Evolutionary conservation across 208 protist species (phyloP), one percentile per base, ranked within the genome.

Genomic region (Sergeia podlipaevii): DNA sequence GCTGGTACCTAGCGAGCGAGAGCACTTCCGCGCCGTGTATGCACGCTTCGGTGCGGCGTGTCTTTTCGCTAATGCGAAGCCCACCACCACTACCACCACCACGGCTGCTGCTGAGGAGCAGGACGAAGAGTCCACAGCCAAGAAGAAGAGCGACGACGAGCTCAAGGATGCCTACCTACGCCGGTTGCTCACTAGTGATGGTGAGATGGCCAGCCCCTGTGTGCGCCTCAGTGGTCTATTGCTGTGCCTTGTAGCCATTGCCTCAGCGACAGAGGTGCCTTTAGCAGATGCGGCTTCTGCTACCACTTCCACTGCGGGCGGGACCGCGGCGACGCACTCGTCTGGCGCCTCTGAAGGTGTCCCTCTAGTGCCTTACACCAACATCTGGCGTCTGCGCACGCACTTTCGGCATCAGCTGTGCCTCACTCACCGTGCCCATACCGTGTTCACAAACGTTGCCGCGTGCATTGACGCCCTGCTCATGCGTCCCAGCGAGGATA

Each of bases 371-470:
- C 77, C 85, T 4, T 63, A 70, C 36, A 62, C 67, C 4, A 74
- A 48, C 13, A 50, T 81, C 2, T 95, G 91, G 86, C 70, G 84
- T 3, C 65, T 93, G 13, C 80, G 90, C 3, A 53, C 65, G 20
- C 69, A 85, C 59, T 89, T 93, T 57, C 79, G 80, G 26, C 79
- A 92, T 41, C 91, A 97, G 61, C 58, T 87, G 1, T 70, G 74
- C 18, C 68, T 97, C 8, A 58, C 63, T 32, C 82, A 83, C 49
- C 80, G 81, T 18, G 72, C 86, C 5, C 90, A 97, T 52, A 64
- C 69, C 6, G 23, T 95, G 15, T 94, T 91, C 57, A 10, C 80
- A 23, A 50, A 73, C 4, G 30, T 93, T 21, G 67, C 81, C 7
- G 60, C 70, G 17, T 85, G 74, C 61, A 72, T 94, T 32, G 77